Evolutionary conservation across 1,284 basidiomycete genomes (phyloP), one percentile per base, ranked within the genome.

Genomic region (Apiotrichum mycotoxinovorans): DNA sequence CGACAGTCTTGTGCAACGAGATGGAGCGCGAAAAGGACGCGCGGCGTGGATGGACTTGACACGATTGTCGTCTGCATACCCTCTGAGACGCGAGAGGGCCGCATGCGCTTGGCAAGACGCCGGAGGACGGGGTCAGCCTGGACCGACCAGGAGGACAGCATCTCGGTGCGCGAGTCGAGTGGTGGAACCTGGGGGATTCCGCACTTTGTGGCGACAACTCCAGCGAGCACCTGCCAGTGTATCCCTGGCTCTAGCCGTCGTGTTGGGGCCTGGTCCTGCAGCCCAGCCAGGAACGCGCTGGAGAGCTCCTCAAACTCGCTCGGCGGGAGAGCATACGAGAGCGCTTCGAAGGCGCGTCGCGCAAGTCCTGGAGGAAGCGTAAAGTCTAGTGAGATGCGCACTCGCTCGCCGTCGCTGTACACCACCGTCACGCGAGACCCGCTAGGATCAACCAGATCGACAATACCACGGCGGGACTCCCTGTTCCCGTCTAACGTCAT

Each of bases 21-120:
- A 70, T 94, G 91, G 2, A 95, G 73, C 0, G 85, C 85, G 56
- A 86, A 83, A 10, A 94, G 52, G 2, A 75, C 56, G 1, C 66
- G 53, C 8, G 63, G 47, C 2, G 60, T 52, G 35, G 37, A 51
- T 4, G 49, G 37, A 11, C 26, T 37, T 2, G 49, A 38, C 1
- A 26, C 15, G 26, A 30, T 18, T 3, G 25, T 4, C 51, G 30
- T 17, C 43, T 15, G 25, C n/a, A 23, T 8, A 15, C 2, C 11
- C 12, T 40, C 35, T 5, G 25, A 20, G 3, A n/a, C 11, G n/a
- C 22, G 35, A 4, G 35, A 9, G 22, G 17, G 20, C 25, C 23
- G n/a, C n/a, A 86, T 73, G 15, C 54, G 49, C 41, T 61, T 44
- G 44, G 62, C 46, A 46, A 78, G 37, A 83, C 78, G 4, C 80